These are phyloP conservation scores for Scheffersomyces segobiensis DNA, from an alignment of 1,139 yeast species.

Conservation along the genomic window DNA sequence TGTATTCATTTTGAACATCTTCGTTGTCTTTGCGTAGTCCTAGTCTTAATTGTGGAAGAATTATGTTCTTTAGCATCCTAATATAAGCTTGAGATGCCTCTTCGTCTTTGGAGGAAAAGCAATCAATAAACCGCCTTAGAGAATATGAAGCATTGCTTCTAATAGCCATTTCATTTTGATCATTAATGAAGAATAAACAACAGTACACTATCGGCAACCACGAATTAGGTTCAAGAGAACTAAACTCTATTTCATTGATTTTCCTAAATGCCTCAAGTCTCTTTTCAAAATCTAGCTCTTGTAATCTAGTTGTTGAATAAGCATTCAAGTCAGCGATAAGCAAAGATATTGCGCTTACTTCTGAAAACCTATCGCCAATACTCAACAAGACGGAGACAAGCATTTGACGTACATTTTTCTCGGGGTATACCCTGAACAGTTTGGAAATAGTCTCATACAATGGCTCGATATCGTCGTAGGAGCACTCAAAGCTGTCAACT, in stretches of 20 bases:
- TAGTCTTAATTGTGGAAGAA: conserved; percentile 65
- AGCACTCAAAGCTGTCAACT: conserved; percentile 53
- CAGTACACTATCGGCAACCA: conserved; percentile 82
- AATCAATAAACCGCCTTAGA: conserved; percentile 66
- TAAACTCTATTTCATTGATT: conserved; percentile 59
- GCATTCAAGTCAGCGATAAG: conserved; percentile 70
- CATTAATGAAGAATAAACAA: conserved; percentile 70
- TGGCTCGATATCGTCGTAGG: conserved; percentile 52
- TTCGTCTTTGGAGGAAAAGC: conserved; percentile 36
- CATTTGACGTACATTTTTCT: conserved; percentile 59
- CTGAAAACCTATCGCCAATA: conserved; percentile 55
- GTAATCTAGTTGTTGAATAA: conserved; percentile 59
- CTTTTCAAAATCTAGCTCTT: conserved; percentile 77
- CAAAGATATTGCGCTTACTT: conserved; percentile 45
- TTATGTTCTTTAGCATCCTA: conserved; percentile 49
- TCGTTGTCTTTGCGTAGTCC: conserved; percentile 70
- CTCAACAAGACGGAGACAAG: conserved; percentile 60
- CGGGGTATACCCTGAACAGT: conserved; percentile 58
- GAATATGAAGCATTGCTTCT: conserved; percentile 76
- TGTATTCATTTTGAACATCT: conserved; percentile 68
- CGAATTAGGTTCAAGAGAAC: conserved; percentile 48
- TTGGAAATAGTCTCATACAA: conserved; percentile 59
- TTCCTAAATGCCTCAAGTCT: conserved; percentile 67
- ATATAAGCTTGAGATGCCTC: conserved; percentile 40
- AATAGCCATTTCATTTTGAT: conserved; percentile 76